Evolutionary conservation across 208 protist genomes (phyloP), one percentile per base, ranked within the genome.

Genomic region (Herpetomonas tarakana): DNA sequence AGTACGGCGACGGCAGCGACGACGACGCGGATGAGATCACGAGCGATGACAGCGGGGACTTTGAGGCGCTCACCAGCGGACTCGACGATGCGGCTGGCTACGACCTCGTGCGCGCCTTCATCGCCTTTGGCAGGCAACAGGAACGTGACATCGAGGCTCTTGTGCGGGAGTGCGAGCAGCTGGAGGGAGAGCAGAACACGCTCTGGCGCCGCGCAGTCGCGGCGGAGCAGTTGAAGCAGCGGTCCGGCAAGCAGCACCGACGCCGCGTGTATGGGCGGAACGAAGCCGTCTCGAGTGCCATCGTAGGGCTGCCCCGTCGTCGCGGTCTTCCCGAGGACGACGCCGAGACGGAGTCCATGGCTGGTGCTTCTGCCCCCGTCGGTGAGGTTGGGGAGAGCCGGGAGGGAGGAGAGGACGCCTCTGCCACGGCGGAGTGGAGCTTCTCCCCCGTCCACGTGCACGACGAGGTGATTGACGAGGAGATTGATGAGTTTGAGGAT

Each of bases 401-500:
- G 16, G 45, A 60, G 11, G 28, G 28, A 30, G 6, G 70, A 52
- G 57, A 65, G 24, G 59, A 71, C 46, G 58, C 67, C 30, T 61
- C 39, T 39, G 18, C 28, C 19, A 30, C 18, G 58, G 63, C 0
- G 25, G 53, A 19, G 39, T 51, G 22, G 45, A 38, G 27, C 62
- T 67, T 1, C 57, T 58, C 6, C 60, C 46, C 47, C 68, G 9
- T 21, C 75, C 1, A 50, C 62, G 19, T 39, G 66, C 3, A 52
- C 26, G 30, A 65, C 56, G 35, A 68, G 35, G 62, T 64, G n/a
- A 64, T 62, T 47, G 62, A 78, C 58, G 53, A 69, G 28, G 63
- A 71, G 39, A 63, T 47, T 4, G 75, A 83, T 39, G 78, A 89
- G 70, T 89, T 89, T 57, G 78, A 79, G 7, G 83, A 90, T 38